Evolutionary conservation across 2,329 filamentous ascomycete genomes (phyloP), one percentile per base, ranked within the genome.

Genomic region (Xylaria sp.): DNA sequence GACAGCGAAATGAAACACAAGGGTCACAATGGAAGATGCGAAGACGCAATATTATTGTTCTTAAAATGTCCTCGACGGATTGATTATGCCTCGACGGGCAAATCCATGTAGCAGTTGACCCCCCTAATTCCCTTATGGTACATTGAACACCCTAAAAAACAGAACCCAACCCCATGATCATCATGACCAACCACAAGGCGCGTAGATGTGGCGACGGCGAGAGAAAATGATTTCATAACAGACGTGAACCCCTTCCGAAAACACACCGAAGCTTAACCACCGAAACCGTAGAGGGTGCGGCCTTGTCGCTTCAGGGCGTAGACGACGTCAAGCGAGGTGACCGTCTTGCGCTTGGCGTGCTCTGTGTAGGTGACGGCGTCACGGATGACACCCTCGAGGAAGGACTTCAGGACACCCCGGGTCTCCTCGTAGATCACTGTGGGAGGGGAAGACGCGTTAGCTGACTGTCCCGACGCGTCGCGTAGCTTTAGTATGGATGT

Each of bases 341-440:
- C 84, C 26, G 84, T 87, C 82, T 88, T 88, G 77, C 88, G 84
- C 86, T 91, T 90, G 75, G 86, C 86, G 83, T 91, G 88, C 80
- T 91, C 88, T 66, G 88, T 91, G 81, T 91, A 91, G 72, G 88
- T 91, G 78, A 90, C 85, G 60, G 87, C 86, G 69, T 90, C 87
- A 76, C 87, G 84, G 72, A 91, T 91, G 75, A 91, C 88, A 75
- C 86, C 83, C 78, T 91, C 88, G 67, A 91, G 87, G 86, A 91
- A 91, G 75, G 87, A 88, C 84, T 91, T 91, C 69, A 91, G 82
- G 69, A 91, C 88, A 83, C 87, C 87, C 73, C 88, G 88, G 69
- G 88, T 91, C 81, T 91, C 86, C 75, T 63, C 63, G 58, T 61
- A 63, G 60, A 61, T 61, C 59, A 63, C 59, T 64, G 53, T 42